Conservation (phyloP, 352 stramenopile genomes). For the Globisporangium uncinulatum region DNA sequence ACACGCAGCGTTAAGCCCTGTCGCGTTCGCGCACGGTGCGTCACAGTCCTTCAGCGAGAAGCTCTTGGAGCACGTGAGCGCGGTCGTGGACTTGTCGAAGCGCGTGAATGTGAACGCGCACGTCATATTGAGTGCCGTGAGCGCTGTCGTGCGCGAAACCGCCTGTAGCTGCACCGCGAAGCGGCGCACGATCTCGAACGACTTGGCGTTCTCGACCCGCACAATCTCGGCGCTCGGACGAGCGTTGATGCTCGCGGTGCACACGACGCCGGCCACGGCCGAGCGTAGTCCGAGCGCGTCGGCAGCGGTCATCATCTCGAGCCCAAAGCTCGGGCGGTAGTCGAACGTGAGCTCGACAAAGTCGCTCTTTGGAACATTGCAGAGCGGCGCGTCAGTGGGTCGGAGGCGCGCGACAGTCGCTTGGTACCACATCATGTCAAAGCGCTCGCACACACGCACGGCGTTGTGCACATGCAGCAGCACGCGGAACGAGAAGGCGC, state of each 20-base stretch:
- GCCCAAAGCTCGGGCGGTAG: constrained; percentile 21
- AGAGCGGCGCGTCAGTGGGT: constrained; percentile 13
- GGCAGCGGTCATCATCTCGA: constrained; percentile 1
- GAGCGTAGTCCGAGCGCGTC: not conserved
- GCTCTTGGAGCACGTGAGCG: constrained; percentile 11
- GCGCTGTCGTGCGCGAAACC: constrained; percentile 6
- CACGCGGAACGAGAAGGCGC: constrained; percentile 26
- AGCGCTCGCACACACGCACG: constrained; percentile 27
- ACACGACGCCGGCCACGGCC: constrained; percentile 5
- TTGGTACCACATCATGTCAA: constrained; percentile 42
- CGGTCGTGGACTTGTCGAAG: constrained; percentile 11
- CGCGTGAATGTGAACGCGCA: constrained; percentile 17
- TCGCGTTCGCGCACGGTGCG: constrained; percentile 12
- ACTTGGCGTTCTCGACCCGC: not conserved
- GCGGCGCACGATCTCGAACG: constrained; percentile 4
- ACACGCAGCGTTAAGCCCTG: not conserved
- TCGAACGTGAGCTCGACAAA: constrained; percentile 51
- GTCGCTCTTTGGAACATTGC: constrained; percentile 27
- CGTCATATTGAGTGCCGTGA: constrained; percentile 7
- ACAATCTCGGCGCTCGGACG: constrained; percentile 8
- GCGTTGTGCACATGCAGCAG: constrained; percentile 25
- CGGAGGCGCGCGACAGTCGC: constrained; percentile 5
- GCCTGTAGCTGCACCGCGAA: constrained; percentile 11
- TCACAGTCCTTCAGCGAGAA: constrained; percentile 22
- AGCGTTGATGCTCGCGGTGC: constrained; percentile 3